Evolutionary conservation across 306 rosid species (phyloP), one percentile per base, ranked within the genome.

Genomic region (Dalbergia oliveri): DNA sequence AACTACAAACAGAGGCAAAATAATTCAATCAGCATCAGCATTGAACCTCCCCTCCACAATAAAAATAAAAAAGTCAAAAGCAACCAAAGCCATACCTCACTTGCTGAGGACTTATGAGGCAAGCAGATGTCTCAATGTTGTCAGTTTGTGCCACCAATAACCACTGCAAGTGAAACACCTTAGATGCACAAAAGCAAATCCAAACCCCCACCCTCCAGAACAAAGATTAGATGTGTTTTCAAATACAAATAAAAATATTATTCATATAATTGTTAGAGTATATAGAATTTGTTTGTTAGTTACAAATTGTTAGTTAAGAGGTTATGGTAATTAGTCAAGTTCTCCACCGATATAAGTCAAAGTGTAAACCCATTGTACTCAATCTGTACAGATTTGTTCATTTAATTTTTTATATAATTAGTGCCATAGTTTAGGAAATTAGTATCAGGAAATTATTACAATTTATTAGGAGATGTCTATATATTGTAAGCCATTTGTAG

Each of bases 81-180:
- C 9, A 63, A 79, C 75, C 60, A 23, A 37, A 77, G 74, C 26
- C 89, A 73, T 90, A 96, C 99, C 83, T 96, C 84, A 87, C 99
- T 84, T 86, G 91, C 74, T 79, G 98, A 54, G 99, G 99, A 90
- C 86, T 93, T 77, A 91, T 84, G 70, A 96, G 78, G 86, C 99
- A 93, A 53, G 97, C 88, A 78, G 99, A 87, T 61, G 92, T 91
- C 86, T 93, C 93, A 37, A 81, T 76, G 71, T 83, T 93, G 83
- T 96, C 98, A 34, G 83, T 87, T 79, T 93, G 97, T 69, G 89
- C 93, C 33, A 96, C 98, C 72, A 96, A 85, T 76, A 96, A 81
- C 73, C 79, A 83, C 99, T 96, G 90, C 84, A 86, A 73, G 23
- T n/a, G 41, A 73, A 41, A 59, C 13, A 72, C 8, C 43, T 62